Percentiles rank a stretch among this genome's conserved stretches.
These are phyloP conservation scores for Pleurotus djamor DNA, from an alignment of 768 basidiomycete genomes.

Conservation along the genomic window DNA sequence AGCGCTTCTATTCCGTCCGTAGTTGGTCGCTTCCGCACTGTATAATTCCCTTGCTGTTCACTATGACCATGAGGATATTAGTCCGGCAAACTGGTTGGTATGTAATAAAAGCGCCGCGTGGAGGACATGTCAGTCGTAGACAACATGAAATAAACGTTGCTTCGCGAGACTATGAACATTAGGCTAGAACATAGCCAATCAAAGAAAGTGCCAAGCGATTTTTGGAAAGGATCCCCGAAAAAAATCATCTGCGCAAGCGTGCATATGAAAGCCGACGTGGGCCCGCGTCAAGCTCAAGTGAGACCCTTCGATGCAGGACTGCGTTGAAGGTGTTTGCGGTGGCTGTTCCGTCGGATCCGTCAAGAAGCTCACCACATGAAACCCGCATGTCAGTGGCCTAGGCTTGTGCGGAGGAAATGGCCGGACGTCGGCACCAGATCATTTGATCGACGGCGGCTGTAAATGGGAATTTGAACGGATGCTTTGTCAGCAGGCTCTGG, in stretches of 20 bases:
- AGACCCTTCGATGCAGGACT: no score
- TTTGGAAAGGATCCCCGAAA: no score
- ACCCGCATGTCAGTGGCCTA: no score
- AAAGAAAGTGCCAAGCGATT: not conserved
- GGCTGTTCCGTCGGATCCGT: slow-evolving; percentile 4
- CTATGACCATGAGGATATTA: not conserved
- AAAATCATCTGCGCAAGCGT: no score
- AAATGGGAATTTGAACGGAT: no score
- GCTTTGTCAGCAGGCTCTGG: no score
- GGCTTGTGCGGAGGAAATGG: no score
- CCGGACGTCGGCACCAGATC: no score
- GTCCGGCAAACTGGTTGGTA: not conserved
- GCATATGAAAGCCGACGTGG: no score
- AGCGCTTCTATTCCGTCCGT: not conserved
- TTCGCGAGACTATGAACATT: no score
- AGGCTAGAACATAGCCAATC: not conserved
- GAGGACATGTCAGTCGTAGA: not conserved
- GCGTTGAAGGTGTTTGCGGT: not conserved
- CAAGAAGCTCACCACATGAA: not conserved
- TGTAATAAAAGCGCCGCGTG: not conserved
- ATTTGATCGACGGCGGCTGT: no score
- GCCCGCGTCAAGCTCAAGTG: no score
- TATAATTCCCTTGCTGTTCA: not conserved
- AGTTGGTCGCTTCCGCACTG: not conserved
- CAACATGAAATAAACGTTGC: not conserved